These are phyloP conservation scores for Wallacemonas sp. DNA, from an alignment of 208 protist species.

Conservation along the genomic window DNA sequence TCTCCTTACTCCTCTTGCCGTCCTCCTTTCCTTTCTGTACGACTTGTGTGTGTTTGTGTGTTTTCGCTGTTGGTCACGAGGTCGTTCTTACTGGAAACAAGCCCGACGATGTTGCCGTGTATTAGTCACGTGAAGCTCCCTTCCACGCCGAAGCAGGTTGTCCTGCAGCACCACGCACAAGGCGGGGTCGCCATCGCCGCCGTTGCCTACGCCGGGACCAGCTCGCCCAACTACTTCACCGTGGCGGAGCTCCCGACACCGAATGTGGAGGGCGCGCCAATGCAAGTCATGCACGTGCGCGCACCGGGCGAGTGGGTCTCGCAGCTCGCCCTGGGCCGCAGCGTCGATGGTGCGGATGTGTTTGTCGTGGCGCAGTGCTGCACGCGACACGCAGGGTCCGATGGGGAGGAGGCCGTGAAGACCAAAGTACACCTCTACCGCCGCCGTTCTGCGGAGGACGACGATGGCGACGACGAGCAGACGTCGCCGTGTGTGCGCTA, in stretches of 20 bases:
- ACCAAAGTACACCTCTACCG: conserved; percentile 43
- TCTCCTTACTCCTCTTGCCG: conserved; percentile 15
- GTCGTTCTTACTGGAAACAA: too few relatives aligned
- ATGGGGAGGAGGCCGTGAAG: background rate
- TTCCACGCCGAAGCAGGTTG: conserved; percentile 25
- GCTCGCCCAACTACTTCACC: conserved; percentile 29
- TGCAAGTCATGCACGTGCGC: conserved; percentile 36
- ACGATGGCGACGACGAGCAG: conserved; percentile 14
- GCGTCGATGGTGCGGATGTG: conserved; percentile 40
- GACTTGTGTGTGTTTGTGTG: background rate
- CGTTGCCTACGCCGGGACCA: conserved; percentile 16
- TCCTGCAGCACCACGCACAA: conserved; percentile 34
- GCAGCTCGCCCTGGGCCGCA: conserved; percentile 26
- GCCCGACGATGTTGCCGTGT: conserved; percentile 36
- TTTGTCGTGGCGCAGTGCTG: conserved; percentile 53
- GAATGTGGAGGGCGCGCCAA: conserved; percentile 25
- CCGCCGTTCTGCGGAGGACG: too few relatives aligned
- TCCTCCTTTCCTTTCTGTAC: conserved; percentile 4
- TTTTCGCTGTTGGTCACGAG: background rate
- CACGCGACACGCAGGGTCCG: conserved; percentile 1
- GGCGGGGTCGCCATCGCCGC: conserved; percentile 38
- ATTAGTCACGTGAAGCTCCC: conserved; percentile 31
- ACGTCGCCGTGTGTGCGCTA: conserved; percentile 35
- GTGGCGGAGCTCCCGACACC: conserved; percentile 37
- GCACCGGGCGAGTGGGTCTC: conserved; percentile 30